These are phyloP conservation scores for Aspergillus floridensis DNA, from an alignment of 2,329 filamentous ascomycete species.

Conservation along the genomic window DNA sequence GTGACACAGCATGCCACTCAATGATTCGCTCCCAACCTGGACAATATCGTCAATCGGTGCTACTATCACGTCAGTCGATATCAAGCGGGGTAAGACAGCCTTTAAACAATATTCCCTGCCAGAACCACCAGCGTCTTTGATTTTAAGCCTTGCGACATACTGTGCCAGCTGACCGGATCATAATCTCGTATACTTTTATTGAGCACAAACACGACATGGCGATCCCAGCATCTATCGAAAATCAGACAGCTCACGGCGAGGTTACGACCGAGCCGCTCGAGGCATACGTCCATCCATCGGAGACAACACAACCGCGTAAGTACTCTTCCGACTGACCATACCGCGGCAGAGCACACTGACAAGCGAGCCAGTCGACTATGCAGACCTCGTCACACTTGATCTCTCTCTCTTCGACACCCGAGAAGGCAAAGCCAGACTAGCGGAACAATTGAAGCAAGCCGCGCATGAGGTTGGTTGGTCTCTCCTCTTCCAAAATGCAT, in stretches of 20 bases:
- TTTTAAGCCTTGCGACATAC: not conserved
- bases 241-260: not conserved
- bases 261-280: not conserved
- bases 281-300: not conserved
- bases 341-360: not conserved
- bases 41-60: not conserved
- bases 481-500: not conserved
- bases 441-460: conserved; percentile 54
- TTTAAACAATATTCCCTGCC: not conserved
- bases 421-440: conserved; percentile 53
- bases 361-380: conserved; percentile 23
- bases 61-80: not conserved
- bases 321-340: not conserved
- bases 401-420: conserved; percentile 54
- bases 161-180: not conserved
- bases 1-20: not conserved
- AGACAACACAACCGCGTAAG: not conserved
- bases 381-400: conserved; percentile 55
- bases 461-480: conserved; percentile 42
- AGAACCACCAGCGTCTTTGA: not conserved
- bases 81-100: not conserved
- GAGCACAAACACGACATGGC: not conserved
- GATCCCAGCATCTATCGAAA: not conserved
- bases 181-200: not conserved
- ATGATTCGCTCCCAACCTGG: not conserved